These are phyloP conservation scores for Apiotrichum brassicae DNA, from an alignment of 1,284 basidiomycete genomes.

Conservation along the genomic window DNA sequence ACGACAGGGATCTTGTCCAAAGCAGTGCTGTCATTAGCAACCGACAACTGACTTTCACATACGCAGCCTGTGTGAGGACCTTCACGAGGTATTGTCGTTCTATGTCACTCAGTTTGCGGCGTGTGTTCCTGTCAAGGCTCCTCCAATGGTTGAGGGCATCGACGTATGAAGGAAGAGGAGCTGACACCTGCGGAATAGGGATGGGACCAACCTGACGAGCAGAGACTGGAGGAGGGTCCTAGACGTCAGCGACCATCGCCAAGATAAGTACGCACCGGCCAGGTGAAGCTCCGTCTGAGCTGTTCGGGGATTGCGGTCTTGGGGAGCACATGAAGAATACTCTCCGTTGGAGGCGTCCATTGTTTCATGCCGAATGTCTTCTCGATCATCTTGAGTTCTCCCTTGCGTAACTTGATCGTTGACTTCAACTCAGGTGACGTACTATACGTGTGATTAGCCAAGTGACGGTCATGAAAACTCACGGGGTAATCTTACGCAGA, in stretches of 20 bases:
- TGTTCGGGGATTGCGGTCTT: not conserved
- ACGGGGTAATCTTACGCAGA: not conserved
- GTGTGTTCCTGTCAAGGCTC: too few species aligned
- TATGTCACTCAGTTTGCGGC: too few species aligned
- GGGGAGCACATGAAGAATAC: not conserved
- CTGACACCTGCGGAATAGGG: too few species aligned
- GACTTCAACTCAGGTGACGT: not conserved
- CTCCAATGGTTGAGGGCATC: too few species aligned
- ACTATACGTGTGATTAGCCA: not conserved
- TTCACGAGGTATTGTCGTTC: not conserved
- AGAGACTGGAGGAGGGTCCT: too few species aligned
- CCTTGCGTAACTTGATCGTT: not conserved
- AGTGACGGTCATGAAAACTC: not conserved
- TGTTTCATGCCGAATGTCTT: constrained; percentile 1
- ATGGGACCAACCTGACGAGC: too few species aligned
- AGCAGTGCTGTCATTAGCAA: not conserved
- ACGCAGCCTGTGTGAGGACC: too few species aligned
- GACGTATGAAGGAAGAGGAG: too few species aligned
- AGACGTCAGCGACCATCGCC: not conserved
- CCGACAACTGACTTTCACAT: too few species aligned
- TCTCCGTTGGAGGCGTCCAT: constrained; percentile 3
- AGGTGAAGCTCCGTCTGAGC: not conserved
- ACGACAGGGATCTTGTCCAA: not conserved
- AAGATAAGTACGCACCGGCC: not conserved
- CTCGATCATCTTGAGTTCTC: not conserved